A percentile compares a stretch with the other conserved stretches of the same genome.
Conservation (phyloP, 441 rosid species). For the Brassica balearica region DNA sequence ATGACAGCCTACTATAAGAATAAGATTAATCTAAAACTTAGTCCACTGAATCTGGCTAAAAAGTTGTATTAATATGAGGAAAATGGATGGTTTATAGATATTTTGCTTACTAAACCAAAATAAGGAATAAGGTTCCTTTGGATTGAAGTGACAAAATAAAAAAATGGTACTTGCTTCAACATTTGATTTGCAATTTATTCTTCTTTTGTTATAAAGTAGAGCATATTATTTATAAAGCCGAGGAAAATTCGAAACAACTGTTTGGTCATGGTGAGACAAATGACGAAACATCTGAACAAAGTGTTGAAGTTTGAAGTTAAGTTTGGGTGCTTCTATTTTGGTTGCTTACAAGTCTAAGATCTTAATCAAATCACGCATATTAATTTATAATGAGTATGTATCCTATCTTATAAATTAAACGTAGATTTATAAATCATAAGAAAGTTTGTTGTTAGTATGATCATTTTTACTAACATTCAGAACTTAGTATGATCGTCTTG, state of each 20-base stretch:
- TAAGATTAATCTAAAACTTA: constrained; percentile 28
- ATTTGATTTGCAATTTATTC: constrained; percentile 5
- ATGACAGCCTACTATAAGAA: constrained; percentile 19
- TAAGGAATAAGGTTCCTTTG: constrained; percentile 40
- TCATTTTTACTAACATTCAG: background rate
- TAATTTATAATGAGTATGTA: background rate
- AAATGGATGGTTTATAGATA: constrained; percentile 36
- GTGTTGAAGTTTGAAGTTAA: constrained; percentile 4
- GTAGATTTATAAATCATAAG: background rate
- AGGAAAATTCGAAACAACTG: background rate
- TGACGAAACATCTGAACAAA: constrained; percentile 4
- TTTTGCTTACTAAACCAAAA: constrained; percentile 25
- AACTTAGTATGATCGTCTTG: background rate
- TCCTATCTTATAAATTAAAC: background rate
- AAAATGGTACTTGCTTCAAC: constrained; percentile 4
- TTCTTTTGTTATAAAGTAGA: background rate
- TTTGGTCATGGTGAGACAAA: background rate
- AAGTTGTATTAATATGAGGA: constrained; percentile 22
- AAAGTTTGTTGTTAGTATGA: background rate
- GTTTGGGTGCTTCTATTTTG: background rate
- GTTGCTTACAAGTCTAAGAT: background rate
- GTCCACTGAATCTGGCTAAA: constrained; percentile 34
- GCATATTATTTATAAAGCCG: constrained; percentile 1
- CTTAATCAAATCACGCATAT: background rate
- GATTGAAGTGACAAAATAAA: constrained; percentile 35